Evolutionary conservation across 139 green algal genomes (phyloP), one percentile per base, ranked within the genome.

Genomic region (Coelastrella sp.): DNA sequence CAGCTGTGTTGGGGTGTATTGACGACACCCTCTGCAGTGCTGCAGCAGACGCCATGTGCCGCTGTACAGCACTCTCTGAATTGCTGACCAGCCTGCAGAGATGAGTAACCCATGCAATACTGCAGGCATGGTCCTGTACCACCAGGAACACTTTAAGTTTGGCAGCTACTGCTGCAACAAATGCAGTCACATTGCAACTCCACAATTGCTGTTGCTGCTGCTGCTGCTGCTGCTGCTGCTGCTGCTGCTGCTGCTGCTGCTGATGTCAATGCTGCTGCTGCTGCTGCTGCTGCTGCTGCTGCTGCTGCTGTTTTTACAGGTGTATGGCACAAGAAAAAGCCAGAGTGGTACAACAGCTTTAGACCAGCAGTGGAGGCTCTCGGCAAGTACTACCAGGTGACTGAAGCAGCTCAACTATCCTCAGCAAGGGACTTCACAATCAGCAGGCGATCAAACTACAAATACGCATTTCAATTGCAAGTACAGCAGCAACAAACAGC

Each of bases 341-440:
- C 20, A 59, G 82, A 60, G 0, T 61, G 25, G 25, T 19, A 25
- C 60, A 15, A 63, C 12, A 63, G n/a, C 6, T 78, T 49, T 24
- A 25, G 15, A 63, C 82, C 82, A 27, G 61, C 61, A 12, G 15
- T 87, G 24, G 15, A 87, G n/a, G 82, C 82, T 7, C 61, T 87
- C 8, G 82, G 82, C 24, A 25, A 65, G 12, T 76, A 78, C 82
- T 87, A 78, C 61, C 12, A 87, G 80, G 80, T 86, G 59, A 70
- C 11, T 15, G 14, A 4, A 20, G 61, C 61, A 20, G 61, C 61
- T 70, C 12, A 15, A 12, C 14, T 70, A 15, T 12, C 14, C 14
- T 70, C 6, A 49, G 78, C 35, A 7, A 49, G 19, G 10, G 15
- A 35, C 27, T 20, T 22, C 49, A 17, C 1, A 17, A 84, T 20